These are phyloP conservation scores for Xylaria scruposa DNA, from an alignment of 495 filamentous ascomycete genomes.

Conservation along the genomic window DNA sequence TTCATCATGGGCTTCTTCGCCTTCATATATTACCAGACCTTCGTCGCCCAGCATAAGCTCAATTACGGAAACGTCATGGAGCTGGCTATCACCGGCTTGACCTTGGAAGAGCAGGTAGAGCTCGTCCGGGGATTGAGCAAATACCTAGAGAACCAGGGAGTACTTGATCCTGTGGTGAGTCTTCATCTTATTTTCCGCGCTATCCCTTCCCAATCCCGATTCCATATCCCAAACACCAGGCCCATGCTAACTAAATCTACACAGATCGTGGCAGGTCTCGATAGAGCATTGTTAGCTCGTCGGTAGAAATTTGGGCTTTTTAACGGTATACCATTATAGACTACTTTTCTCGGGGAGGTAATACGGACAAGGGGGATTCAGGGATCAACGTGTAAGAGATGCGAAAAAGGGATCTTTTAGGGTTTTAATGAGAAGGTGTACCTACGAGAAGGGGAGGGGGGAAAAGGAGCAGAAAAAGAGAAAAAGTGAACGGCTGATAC, in stretches of 20 bases:
- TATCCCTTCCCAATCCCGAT: too few relatives aligned
- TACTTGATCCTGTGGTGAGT: constrained; percentile 66
- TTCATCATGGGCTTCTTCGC: constrained; percentile 99
- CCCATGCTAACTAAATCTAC: background rate
- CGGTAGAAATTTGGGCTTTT: constrained; percentile 29
- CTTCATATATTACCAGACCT: constrained; percentile 97
- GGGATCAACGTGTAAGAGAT: background rate
- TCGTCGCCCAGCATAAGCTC: constrained; percentile 85
- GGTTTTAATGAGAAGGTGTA: background rate
- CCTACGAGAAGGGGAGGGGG: background rate
- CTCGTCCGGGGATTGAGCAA: constrained; percentile 82
- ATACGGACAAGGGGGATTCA: background rate
- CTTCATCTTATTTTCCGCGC: background rate
- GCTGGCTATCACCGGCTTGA: constrained; percentile 82
- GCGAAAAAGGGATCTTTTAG: background rate
- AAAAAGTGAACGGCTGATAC: background rate
- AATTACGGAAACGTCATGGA: constrained; percentile 87
- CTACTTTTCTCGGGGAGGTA: constrained; percentile 1
- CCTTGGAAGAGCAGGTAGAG: constrained; percentile 84
- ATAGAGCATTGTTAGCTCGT: constrained; percentile 33
- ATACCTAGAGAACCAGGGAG: constrained; percentile 86
- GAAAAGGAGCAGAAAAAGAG: background rate
- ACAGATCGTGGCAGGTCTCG: constrained; percentile 40
- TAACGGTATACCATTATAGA: background rate
- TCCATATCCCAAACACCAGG: background rate